A percentile compares a stretch with the other conserved stretches of the same genome.
phyloP scores from a whole-genome alignment of 2,329 filamentous ascomycete species.

The Epichloe baconii region DNA sequence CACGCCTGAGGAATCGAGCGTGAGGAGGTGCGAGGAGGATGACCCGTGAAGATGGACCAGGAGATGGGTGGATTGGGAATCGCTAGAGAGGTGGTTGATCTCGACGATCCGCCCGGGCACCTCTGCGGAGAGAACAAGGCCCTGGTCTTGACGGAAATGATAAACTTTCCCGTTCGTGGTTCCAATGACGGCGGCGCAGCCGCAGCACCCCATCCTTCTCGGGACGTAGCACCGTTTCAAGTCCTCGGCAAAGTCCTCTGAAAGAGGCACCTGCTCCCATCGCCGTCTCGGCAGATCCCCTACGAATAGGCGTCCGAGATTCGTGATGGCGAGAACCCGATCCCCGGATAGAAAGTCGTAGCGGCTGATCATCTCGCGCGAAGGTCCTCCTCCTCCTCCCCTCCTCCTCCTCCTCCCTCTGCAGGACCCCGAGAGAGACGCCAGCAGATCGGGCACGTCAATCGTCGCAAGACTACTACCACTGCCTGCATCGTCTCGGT shows the following conservation, averaged over 20 bases:
- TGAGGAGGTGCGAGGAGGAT: constrained; percentile 29
- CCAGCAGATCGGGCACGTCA: constrained; percentile 21
- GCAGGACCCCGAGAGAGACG: constrained; percentile 7
- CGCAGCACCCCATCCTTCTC: constrained; percentile 22
- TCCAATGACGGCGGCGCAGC: constrained; percentile 32
- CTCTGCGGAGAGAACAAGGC: constrained; percentile 21
- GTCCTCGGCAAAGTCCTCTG: constrained; percentile 20
- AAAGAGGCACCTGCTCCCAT: constrained; percentile 31
- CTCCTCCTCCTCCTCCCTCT: not conserved
- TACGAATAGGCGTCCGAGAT: constrained; percentile 44
- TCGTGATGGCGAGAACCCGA: constrained; percentile 43
- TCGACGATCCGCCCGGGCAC: constrained; percentile 38
- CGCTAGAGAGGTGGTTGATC: constrained; percentile 27
- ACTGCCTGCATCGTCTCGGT: constrained; percentile 2
- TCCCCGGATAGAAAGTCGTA: constrained; percentile 48
- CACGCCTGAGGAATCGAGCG: constrained; percentile 20
- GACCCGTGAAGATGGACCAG: constrained; percentile 34
- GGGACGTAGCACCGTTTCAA: constrained; percentile 36
- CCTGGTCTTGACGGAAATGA: constrained; percentile 18
- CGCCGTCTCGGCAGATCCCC: constrained; percentile 21
- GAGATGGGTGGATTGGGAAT: constrained; percentile 17
- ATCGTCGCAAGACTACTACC: constrained; percentile 10
- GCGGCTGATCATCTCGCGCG: constrained; percentile 37
- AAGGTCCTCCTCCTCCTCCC: not conserved
- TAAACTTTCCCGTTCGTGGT: constrained; percentile 36